phyloP scores from a whole-genome alignment of 805 yeast genomes.

The Pichia manshurica region DNA sequence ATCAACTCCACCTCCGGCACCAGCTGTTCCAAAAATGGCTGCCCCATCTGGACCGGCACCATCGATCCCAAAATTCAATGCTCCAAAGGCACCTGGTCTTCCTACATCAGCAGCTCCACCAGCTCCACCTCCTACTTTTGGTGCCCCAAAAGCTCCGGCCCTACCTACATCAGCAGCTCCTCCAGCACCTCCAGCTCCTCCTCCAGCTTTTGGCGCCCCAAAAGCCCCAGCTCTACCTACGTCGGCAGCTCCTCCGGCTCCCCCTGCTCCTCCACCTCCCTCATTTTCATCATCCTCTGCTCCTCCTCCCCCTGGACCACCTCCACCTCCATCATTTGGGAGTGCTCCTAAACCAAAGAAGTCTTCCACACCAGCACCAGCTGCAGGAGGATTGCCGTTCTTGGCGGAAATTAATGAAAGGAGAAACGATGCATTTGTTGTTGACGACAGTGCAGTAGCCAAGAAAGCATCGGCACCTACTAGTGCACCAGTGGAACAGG shows the following conservation, averaged over 20 bases:
- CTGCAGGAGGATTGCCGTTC: constrained; percentile 47
- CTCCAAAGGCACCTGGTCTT: constrained; percentile 1
- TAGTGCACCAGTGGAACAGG: constrained; percentile 23
- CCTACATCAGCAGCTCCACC: neutral
- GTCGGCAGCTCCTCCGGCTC: constrained; percentile 17
- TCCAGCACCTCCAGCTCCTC: neutral
- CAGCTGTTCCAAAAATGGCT: constrained; percentile 15
- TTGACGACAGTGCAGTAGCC: constrained; percentile 32
- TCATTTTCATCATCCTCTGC: constrained; percentile 19
- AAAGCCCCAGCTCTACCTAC: constrained; percentile 23
- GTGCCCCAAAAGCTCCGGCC: constrained; percentile 5
- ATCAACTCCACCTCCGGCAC: constrained; percentile 21
- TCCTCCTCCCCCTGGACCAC: constrained; percentile 18
- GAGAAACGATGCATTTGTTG: constrained; percentile 45
- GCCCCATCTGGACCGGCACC: constrained; percentile 4
- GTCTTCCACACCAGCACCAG: constrained; percentile 27
- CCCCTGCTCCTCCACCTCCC: constrained; percentile 16
- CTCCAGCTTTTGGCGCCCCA: constrained; percentile 9
- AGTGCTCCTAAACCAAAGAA: constrained; percentile 4
- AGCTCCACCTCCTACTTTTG: neutral
- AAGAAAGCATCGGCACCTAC: constrained; percentile 18
- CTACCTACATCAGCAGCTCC: neutral
- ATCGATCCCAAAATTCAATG: neutral
- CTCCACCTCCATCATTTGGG: constrained; percentile 10
- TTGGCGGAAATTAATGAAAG: constrained; percentile 52